Conservation (phyloP, 2,329 filamentous ascomycete species). For the Fusarium sp. region DNA sequence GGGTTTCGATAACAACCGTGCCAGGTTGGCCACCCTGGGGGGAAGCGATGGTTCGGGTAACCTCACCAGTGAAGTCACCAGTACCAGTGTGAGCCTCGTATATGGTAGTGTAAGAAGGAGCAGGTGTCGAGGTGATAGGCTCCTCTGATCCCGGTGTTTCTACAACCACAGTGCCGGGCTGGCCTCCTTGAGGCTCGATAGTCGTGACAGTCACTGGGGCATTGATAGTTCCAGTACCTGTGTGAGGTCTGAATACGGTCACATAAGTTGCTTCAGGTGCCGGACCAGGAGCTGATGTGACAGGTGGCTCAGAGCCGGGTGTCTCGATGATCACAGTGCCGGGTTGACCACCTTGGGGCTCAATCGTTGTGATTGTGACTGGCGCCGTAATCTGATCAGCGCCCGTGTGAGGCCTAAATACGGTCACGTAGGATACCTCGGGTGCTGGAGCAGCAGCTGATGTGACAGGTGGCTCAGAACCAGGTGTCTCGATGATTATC, state of each 20-base stretch:
- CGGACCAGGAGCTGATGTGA: not conserved
- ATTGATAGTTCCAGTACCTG: not conserved
- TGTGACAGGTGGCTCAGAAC: not conserved
- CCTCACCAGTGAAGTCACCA: constrained; percentile 10
- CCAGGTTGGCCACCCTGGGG: constrained; percentile 18
- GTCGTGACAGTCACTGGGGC: constrained; percentile 2
- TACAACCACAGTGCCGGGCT: constrained; percentile 22
- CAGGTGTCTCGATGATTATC: constrained; percentile 19
- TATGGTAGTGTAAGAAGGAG: constrained; percentile 23
- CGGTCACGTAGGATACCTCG: constrained; percentile 11
- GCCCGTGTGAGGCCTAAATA: constrained; percentile 5
- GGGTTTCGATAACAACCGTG: constrained; percentile 29
- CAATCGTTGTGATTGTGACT: constrained; percentile 3
- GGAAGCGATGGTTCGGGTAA: constrained; percentile 5
- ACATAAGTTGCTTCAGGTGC: not conserved
- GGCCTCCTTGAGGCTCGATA: not conserved
- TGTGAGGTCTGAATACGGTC: constrained; percentile 4
- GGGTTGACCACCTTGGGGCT: not conserved
- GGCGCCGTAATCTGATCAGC: constrained; percentile 1
- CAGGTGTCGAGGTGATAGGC: not conserved
- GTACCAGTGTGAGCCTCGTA: constrained; percentile 26
- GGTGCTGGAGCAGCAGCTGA: not conserved
- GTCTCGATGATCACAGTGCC: constrained; percentile 25
- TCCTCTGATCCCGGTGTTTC: constrained; percentile 15
- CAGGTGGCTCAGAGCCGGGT: not conserved